A percentile compares a stretch with the other conserved stretches of the same genome.
These are phyloP conservation scores for Exophiala bonariae DNA, from an alignment of 2,329 filamentous ascomycete species.

Conservation along the genomic window DNA sequence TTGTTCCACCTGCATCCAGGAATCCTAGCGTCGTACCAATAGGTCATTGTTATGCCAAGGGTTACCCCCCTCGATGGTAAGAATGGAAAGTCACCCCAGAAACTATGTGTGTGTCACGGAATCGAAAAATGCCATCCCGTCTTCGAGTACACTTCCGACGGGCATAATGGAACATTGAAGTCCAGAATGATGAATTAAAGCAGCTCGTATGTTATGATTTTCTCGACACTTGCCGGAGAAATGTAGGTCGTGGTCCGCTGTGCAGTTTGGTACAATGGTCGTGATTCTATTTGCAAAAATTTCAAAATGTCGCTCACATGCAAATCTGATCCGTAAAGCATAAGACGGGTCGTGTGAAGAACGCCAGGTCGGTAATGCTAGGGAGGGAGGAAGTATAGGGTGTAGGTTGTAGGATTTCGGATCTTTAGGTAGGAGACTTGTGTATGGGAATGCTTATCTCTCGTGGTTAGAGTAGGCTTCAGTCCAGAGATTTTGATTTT, in stretches of 20 bases:
- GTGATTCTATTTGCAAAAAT: slow-evolving; percentile 15
- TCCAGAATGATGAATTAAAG: too few species aligned
- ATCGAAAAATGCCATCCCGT: too few species aligned
- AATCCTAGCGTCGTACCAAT: too few species aligned
- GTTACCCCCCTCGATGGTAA: not conserved
- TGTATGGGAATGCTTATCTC: slow-evolving; percentile 10
- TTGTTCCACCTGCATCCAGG: too few species aligned
- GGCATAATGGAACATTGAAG: too few species aligned
- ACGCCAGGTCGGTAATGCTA: slow-evolving; percentile 15
- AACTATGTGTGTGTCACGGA: too few species aligned
- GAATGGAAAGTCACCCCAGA: not conserved
- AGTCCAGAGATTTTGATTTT: slow-evolving; percentile 48
- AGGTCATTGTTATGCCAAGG: not conserved
- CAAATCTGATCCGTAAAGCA: slow-evolving; percentile 16
- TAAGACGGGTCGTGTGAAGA: slow-evolving; percentile 10
- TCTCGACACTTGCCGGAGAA: too few species aligned
- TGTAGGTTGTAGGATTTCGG: not conserved
- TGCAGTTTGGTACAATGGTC: slow-evolving; percentile 1
- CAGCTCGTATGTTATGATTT: too few species aligned
- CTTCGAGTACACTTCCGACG: too few species aligned
- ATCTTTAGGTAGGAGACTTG: not conserved
- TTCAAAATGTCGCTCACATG: slow-evolving; percentile 21
- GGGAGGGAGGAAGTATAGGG: slow-evolving; percentile 1
- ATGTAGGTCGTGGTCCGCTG: not conserved
- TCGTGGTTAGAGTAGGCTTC: slow-evolving; percentile 25